Base-by-base conservation (phyloP, 106 monocot species). In the Dioscorea zingiberensis region DNA sequence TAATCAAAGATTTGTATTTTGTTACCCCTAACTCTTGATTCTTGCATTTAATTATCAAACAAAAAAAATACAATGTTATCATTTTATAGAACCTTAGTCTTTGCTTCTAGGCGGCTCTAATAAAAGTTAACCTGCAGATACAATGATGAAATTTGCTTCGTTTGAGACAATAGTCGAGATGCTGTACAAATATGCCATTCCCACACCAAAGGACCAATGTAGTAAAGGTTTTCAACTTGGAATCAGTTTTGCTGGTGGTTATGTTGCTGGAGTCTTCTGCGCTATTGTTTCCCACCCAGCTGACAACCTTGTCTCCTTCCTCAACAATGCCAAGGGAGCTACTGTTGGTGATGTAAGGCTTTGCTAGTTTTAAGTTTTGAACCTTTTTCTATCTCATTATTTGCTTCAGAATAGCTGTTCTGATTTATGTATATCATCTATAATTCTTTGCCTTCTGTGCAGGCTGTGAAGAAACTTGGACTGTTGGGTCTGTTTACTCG, bases 81-180 rank as follows among this genome's bases (percentile, higher is more conserved):
- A n/a, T n/a, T n/a, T n/a, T n/a, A n/a, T n/a, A n/a, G n/a, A n/a
- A n/a, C n/a, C n/a, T n/a, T n/a, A n/a, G n/a, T n/a, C n/a, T n/a
- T n/a, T n/a, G n/a, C n/a, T n/a, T n/a, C n/a, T n/a, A n/a, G n/a
- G n/a, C n/a, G 38, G 6, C 38, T 38, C 38, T 56, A 47, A 14
- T 65, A 19, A 22, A 14, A 44, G 21, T 59, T 23, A 44, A 18
- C 24, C 47, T 68, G 25, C 66, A 80, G 80, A 80, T 63, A 80
- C 80, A 14, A 80, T 80, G 80, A 75, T 80, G 80, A 80, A 80
- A 25, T 80, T 80, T 65, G 75, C 80, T 27, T 75, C 80, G 22
- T 80, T 80, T 67, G 80, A 80, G 67, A 80, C 70, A 12, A 70
- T 80, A 25, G 80, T 80, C 13, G 80, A 80, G 66, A 75, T 80